A percentile compares a stretch with the other conserved stretches of the same genome.
phyloP scores from a whole-genome alignment of 257 asterid species.

The Coffea eugenioides region DNA sequence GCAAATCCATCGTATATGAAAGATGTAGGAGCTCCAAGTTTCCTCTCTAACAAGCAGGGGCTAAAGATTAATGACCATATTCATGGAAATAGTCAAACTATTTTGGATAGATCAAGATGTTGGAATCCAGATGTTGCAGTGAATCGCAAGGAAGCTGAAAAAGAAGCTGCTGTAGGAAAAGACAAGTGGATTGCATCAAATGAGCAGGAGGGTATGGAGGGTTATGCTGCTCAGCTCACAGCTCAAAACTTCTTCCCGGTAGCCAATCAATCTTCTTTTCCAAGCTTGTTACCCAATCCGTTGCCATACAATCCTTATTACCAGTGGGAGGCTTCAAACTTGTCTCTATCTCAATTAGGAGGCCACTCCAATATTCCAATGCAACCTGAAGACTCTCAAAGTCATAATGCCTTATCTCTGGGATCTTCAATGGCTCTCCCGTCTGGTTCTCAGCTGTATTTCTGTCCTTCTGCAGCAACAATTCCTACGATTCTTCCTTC shows the following conservation, averaged over 20 bases:
- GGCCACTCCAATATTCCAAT: conserved; percentile 21
- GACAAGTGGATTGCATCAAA: conserved; percentile 27
- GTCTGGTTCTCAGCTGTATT: conserved; percentile 36
- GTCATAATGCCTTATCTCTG: conserved; percentile 18
- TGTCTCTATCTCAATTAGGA: conserved; percentile 59
- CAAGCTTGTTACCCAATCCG: conserved; percentile 19
- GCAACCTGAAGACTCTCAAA: conserved; percentile 33
- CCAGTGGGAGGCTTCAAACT: conserved; percentile 51
- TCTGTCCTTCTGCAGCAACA: conserved; percentile 24
- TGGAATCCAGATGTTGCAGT: conserved; percentile 3
- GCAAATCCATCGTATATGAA: conserved; percentile 6
- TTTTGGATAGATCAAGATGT: conserved; percentile 12
- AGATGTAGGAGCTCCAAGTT: conserved; percentile 5
- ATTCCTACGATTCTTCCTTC: conserved; percentile 26
- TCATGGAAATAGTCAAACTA: conserved; percentile 15
- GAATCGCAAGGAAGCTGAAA: conserved; percentile 1
- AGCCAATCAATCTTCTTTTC: conserved; percentile 34
- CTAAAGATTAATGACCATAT: conserved; percentile 10
- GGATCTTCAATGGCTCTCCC: conserved; percentile 14
- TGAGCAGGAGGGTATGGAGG: conserved; percentile 31
- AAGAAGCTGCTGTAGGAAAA: conserved; percentile 16
- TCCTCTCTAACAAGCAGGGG: conserved; percentile 11
- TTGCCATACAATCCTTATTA: conserved; percentile 35
- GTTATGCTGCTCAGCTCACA: conserved; percentile 27
- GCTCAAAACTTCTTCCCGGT: conserved; percentile 51